A percentile compares a stretch with the other conserved stretches of the same genome.
Evolutionary conservation across 441 rosid species (phyloP).

Genomic region (Gossypium davidsonii): DNA sequence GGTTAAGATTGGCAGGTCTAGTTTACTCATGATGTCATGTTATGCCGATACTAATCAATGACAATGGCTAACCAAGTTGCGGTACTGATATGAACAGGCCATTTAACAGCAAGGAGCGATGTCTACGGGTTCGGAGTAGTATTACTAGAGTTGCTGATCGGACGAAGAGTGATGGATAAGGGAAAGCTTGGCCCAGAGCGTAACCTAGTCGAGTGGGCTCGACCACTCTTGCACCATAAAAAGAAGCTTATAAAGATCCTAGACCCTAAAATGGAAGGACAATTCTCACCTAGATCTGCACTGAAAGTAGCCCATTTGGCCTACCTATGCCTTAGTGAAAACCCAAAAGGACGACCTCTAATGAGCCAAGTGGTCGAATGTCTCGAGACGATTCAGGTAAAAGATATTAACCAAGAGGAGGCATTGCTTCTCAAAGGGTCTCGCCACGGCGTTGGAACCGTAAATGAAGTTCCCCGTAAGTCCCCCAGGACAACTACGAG

Average conservation of each 20-base stretch:
- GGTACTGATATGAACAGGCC: constrained; percentile 45
- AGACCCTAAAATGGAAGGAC: constrained; percentile 91
- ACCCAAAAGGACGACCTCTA: constrained; percentile 89
- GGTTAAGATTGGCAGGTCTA: no score
- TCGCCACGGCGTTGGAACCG: constrained; percentile 27
- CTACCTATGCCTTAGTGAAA: constrained; percentile 86
- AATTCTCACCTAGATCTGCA: constrained; percentile 50
- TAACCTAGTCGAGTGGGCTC: constrained; percentile 96
- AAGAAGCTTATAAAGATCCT: constrained; percentile 81
- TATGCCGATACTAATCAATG: background rate
- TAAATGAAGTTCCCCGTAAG: constrained; percentile 47
- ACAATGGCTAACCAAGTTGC: constrained; percentile 13
- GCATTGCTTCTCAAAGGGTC: constrained; percentile 34
- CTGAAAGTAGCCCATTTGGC: constrained; percentile 78
- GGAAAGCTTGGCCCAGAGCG: constrained; percentile 83
- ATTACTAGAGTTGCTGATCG: constrained; percentile 90
- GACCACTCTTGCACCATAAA: constrained; percentile 74
- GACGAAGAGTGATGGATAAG: constrained; percentile 92
- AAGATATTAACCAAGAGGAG: constrained; percentile 34
- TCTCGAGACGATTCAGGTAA: constrained; percentile 54
- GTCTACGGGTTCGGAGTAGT: constrained; percentile 95
- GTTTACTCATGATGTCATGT: background rate
- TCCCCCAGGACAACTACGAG: constrained; percentile 7
- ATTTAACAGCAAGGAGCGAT: constrained; percentile 91
- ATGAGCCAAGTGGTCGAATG: constrained; percentile 85